Base-by-base conservation (phyloP, 306 rosid species). In the Glycine latifolia region DNA sequence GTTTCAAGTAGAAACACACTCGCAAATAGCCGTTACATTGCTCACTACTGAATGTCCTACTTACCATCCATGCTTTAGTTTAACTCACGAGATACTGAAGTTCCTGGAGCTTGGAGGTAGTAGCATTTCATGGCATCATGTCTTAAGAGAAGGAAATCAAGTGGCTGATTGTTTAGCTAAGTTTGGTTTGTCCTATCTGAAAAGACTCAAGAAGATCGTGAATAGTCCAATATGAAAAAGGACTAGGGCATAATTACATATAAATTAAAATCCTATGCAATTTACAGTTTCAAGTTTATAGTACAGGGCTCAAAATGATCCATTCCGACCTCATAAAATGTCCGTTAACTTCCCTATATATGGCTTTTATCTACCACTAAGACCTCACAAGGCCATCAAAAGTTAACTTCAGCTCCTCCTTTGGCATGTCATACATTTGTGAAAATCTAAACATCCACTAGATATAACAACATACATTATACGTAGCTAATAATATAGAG, bases 221-320 rank as follows among this genome's bases (percentile, higher is more conserved):
- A 48, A 47, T 10, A n/a, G 26, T 58, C 58, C 68, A 70, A 65
- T 31, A 43, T 10, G 59, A 61, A 66, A 67, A 10, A 52, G 54
- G 76, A 50, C 55, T 62, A 11, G 6, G 56, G 43, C 26, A 70
- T 17, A 12, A 3, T 56, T 6, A 76, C 78, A 68, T 44, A 54
- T 9, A 35, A 35, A 68, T 16, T 7, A 71, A 50, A 79, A 80
- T 7, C 49, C 80, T 37, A 63, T 5, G 17, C 76, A 79, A 71
- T 83, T 54, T 79, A 70, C 77, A 70, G 33, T 35, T 59, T 61
- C 6, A 56, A 55, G 2, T 53, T 77, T 67, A 55, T 76, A 59
- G 65, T 65, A 80, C 77, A 83, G 58, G 55, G 49, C 48, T 60
- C 44, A 61, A 67, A 59, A 73, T 52, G n/a, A 86, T 76, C 78